Evolutionary conservation across 148 eudicot genomes (phyloP), one percentile per base, ranked within the genome.

Genomic region (Rhododendron griersonianum): DNA sequence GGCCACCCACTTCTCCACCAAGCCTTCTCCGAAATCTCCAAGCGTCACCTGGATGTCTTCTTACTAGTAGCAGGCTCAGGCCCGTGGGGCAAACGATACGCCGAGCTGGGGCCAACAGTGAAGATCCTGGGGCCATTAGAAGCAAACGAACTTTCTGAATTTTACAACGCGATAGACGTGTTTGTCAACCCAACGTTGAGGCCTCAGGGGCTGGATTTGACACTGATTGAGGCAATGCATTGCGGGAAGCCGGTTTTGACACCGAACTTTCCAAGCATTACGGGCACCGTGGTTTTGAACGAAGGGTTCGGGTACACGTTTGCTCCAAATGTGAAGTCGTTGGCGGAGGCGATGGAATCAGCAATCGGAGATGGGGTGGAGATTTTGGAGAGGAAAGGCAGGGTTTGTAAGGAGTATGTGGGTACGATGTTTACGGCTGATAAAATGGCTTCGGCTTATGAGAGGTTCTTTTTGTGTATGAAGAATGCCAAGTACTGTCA

Each of bases 151-250:
- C 84, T 92, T 1, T 55, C 86, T 1, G 85, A 76, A 10, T 90
- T 90, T 19, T 92, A 92, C 80, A 92, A 92, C 41, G 90, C 90
- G 13, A 14, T 91, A 4, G 89, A 90, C 41, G 41, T 91, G 33
- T 88, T 91, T 84, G 90, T 91, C 51, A 87, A 91, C 76, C 93
- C 93, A 3, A 91, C 92, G 3, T 25, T 91, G 28, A 87, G 93
- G 65, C 91, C 93, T 51, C 93, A 92, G 51, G 93, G 93, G 53
- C 89, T 92, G 35, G 93, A 92, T 82, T 80, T 89, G 0, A 90
- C 92, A 14, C 41, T 90, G n/a, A 89, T 90, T 23, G 93, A 92
- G 48, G 90, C 93, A 1, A 89, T 92, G 92, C 81, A 61, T 7
- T 71, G 86, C 57, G 93, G 90, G 47, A 91, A 84, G 80, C 87